A percentile compares a stretch with the other conserved stretches of the same genome.
phyloP scores from a whole-genome alignment of 2,329 filamentous ascomycete species.

The Waltergamsia citrina region DNA sequence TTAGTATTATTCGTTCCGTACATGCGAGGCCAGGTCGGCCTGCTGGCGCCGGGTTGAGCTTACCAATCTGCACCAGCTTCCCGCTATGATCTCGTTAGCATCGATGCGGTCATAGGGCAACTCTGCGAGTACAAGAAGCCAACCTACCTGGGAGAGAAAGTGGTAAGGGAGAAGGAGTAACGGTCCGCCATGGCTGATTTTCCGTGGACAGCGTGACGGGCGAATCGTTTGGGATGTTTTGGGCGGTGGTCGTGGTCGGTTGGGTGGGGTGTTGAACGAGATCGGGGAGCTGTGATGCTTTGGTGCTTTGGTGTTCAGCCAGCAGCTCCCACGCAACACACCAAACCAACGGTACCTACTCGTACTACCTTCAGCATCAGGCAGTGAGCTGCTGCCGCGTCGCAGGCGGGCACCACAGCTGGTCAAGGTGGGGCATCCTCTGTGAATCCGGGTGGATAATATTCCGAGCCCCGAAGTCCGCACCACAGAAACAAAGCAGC shows the following conservation, averaged over 20 bases:
- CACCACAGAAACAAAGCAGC: too few species aligned
- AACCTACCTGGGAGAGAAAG: conserved; percentile 94
- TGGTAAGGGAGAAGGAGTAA: conserved; percentile 98
- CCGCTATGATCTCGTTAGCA: conserved; percentile 44
- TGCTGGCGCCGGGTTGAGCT: conserved; percentile 7
- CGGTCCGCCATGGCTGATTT: conserved; percentile 74
- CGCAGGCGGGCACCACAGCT: neutral
- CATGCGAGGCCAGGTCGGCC: neutral
- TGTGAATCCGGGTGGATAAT: too few species aligned
- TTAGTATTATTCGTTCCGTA: conserved; percentile 8
- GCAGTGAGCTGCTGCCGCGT: conserved; percentile 6
- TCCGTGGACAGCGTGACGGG: neutral
- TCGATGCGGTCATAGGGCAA: conserved; percentile 4
- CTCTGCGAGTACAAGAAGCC: conserved; percentile 12
- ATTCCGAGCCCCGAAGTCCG: conserved; percentile 1
- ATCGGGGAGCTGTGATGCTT: conserved; percentile 16
- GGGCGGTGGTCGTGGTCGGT: conserved; percentile 5
- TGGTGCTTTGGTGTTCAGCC: conserved; percentile 20
- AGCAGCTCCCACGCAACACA: conserved; percentile 2
- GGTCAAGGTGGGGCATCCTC: too few species aligned
- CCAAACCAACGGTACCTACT: neutral
- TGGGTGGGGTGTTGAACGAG: conserved; percentile 1
- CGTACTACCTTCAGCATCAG: neutral
- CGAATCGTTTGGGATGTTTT: neutral
- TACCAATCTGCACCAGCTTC: conserved; percentile 96